Evolutionary conservation across 495 filamentous ascomycete species (phyloP), one percentile per base, ranked within the genome.

Genomic region (Aspergillus cavernicola): DNA sequence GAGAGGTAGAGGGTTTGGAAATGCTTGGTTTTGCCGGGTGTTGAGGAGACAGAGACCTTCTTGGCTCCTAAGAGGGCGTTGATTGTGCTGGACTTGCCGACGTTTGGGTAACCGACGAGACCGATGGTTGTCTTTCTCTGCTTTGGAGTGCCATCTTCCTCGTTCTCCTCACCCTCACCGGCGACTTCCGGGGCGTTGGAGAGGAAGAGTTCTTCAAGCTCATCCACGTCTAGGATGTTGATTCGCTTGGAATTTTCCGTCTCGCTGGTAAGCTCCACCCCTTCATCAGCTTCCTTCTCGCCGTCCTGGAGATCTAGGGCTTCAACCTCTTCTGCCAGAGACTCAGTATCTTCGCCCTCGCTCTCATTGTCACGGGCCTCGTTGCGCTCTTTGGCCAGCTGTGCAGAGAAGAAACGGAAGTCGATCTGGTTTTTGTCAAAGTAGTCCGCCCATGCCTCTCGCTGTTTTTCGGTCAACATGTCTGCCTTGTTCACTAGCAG

Each of bases 31-130:
- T 97, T 99, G 52, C 95, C 95, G 6, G 95, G 95, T 2, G 95
- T 99, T 23, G 92, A 85, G 33, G 95, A 97, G 35, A 99, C 95
- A 2, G 92, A 97, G 4, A 99, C 95, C 72, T 97, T 97, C 79
- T 96, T 97, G 49, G 95, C 87, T 45, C 95, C 95, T 52, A 97
- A 89, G 35, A 99, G 83, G 11, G 95, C 92, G 73, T 99, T 99
- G 78, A 99, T 97, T 7, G 95, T 99, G 35, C 90, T 96, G 6
- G 95, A 97, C 70, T 99, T 99, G 63, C 95, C 95, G 58, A 97
- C 95, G 72, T 99, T 99, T 56, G 95, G 95, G 74, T 99, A 99
- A 26, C 95, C 95, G 46, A 99, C 93, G 12, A 99, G 79, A 57
- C 95, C 95, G 61, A 99, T 93, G 52, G 85, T 81, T 15, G 89